Evolutionary conservation across 129 eudicot species (phyloP), one percentile per base, ranked within the genome.

Genomic region (Lactuca sativa): DNA sequence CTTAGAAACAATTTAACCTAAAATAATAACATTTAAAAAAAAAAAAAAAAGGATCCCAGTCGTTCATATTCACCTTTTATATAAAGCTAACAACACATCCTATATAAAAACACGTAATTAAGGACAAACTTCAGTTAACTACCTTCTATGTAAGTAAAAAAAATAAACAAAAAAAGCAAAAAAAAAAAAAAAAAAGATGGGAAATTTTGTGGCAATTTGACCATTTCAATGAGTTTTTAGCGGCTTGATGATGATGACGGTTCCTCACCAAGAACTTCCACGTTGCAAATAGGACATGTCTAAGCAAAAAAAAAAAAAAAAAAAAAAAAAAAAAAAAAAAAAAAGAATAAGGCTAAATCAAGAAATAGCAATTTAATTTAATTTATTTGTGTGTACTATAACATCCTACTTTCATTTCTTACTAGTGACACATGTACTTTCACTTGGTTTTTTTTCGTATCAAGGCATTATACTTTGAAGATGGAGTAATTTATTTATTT

Each of bases 201-300:
- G 54, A 54, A 71, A 59, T 58, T 40, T 63, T 25, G 49, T 51
- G 59, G 12, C 51, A 21, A 38, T 30, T 58, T 67, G 73, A 37
- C 77, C 74, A 30, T 41, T 78, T 52, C 48, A 9, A 36, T 4
- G 30, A 37, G 10, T 41, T 25, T 13, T 37, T 13, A 13, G 7
- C 18, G n/a, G 43, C 56, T 51, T 56, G 79, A 40, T 71, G 63
- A 51, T 71, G 63, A 51, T 52, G 80, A 62, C 32, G 83, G 44
- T 56, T 80, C 86, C 34, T 80, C 83, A 13, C 80, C 90, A 57
- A 82, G 81, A 48, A 90, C 97, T 84, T 90, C 95, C 41, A 76
- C 59, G 72, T 81, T 90, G 90, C 97, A 87, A 40, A 90, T 77
- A 2, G 95, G 97, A 81, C 97, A 90, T n/a, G 87, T 73, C 97